phyloP scores from a whole-genome alignment of 108 stramenopile genomes.

The Conticribra weissflogii region DNA sequence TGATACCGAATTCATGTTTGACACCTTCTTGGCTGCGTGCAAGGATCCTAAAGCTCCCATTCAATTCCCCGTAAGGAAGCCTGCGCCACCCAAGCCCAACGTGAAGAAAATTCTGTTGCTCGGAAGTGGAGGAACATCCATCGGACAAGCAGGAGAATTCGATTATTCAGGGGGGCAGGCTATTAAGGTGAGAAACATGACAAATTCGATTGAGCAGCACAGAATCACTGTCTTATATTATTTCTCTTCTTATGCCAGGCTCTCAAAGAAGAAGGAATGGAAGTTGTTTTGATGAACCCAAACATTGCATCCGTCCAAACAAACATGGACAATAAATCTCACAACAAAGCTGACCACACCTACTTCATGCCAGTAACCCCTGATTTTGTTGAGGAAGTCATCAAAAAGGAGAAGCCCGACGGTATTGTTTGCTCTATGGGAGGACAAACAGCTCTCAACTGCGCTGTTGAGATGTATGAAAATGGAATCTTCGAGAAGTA shows the following conservation, averaged over 20 bases:
- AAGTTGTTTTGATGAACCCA: constrained; percentile 99
- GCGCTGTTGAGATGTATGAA: constrained; percentile 91
- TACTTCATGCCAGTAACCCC: constrained; percentile 98
- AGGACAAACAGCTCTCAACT: constrained; percentile 98
- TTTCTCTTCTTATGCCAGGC: constrained; percentile 54
- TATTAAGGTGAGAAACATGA: constrained; percentile 72
- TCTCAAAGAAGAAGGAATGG: constrained; percentile 97
- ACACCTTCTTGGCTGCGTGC: constrained; percentile 90
- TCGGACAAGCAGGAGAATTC: constrained; percentile 99
- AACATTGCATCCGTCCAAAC: constrained; percentile 99
- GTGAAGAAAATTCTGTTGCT: constrained; percentile 97
- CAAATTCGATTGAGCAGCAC: constrained; percentile 1
- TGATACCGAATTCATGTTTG: constrained; percentile 99
- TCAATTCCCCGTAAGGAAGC: constrained; percentile 71
- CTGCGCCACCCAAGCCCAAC: constrained; percentile 59
- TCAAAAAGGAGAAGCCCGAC: constrained; percentile 97
- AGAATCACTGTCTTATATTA: background rate
- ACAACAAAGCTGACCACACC: constrained; percentile 90
- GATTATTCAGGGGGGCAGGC: constrained; percentile 99
- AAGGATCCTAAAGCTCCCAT: constrained; percentile 68
- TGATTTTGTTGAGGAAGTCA: constrained; percentile 95
- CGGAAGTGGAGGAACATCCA: constrained; percentile 96
- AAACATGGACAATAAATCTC: constrained; percentile 91
- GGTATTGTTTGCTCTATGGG: constrained; percentile 98
- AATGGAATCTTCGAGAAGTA: constrained; percentile 93